Conservation (phyloP, 352 stramenopile genomes). For the Globisporangium irregulare region DNA sequence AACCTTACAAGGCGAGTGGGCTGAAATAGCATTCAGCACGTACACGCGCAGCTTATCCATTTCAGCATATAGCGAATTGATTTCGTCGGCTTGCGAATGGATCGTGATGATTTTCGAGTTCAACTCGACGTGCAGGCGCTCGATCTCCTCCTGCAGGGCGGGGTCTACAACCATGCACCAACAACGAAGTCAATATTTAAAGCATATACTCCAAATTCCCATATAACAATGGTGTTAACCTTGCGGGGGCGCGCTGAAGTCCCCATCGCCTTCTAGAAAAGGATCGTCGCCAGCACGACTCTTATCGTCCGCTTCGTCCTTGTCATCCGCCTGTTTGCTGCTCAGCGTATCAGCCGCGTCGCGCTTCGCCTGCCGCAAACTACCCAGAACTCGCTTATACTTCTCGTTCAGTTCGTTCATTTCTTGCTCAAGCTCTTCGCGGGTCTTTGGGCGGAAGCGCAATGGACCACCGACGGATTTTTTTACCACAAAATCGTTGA, state of each 20-base stretch:
- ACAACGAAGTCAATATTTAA: neutral
- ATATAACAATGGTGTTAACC: neutral
- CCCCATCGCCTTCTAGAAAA: slow-evolving; percentile 3
- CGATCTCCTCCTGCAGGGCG: slow-evolving; percentile 50
- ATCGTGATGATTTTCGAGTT: slow-evolving; percentile 53
- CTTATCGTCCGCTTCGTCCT: neutral
- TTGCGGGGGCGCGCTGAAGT: slow-evolving; percentile 5
- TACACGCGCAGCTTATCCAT: slow-evolving; percentile 53
- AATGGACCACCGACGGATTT: slow-evolving; percentile 72
- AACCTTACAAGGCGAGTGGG: too few species aligned
- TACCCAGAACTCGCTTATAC: slow-evolving; percentile 61
- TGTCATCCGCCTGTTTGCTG: slow-evolving; percentile 35
- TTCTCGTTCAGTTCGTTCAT: slow-evolving; percentile 67
- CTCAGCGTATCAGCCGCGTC: slow-evolving; percentile 7
- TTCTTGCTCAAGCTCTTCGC: slow-evolving; percentile 87
- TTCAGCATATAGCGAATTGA: slow-evolving; percentile 52
- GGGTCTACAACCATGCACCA: slow-evolving; percentile 20
- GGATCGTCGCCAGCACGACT: slow-evolving; percentile 15
- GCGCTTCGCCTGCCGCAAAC: slow-evolving; percentile 48
- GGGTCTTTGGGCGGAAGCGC: slow-evolving; percentile 79
- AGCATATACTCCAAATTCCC: neutral
- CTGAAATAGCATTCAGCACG: neutral
- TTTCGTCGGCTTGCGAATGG: slow-evolving; percentile 57
- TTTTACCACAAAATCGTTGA: slow-evolving; percentile 88
- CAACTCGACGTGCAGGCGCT: slow-evolving; percentile 53